Evolutionary conservation across 345 rosid genomes (phyloP), one percentile per base, ranked within the genome.

Genomic region (Citrus inodora): DNA sequence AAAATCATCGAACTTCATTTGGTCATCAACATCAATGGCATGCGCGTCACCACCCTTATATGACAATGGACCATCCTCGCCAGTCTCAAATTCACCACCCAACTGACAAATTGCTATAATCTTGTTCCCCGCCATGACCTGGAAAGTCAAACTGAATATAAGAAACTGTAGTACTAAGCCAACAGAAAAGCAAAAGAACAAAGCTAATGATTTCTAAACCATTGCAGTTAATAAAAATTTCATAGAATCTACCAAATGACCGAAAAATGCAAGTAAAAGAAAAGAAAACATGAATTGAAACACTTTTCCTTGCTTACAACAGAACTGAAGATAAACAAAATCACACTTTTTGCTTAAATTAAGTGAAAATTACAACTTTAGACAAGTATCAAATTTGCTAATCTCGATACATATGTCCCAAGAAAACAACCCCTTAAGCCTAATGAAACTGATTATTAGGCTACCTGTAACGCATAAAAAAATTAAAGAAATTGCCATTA

Each of bases 61-160:
- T 4, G 80, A 80, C 74, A 90, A 76, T 6, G 82, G 71, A 21
- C 92, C 93, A 75, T 88, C 91, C 68, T 76, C 81, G 11, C 74
- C 82, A 4, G 80, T 80, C 77, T 82, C 84, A 76, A 92, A 92
- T 61, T 85, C 88, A 30, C 97, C 94, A n/a, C 94, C 72, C 37
- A 82, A 80, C 81, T 91, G 87, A 83, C 96, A 94, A 51, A 93
- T 88, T 1, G 91, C 94, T 74, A 95, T 92, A 11, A 93, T 80
- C 79, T 88, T 88, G 68, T 79, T 83, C 77, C 81, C 89, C 27
- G 88, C 87, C 95, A 94, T 92, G 78, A 80, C 86, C 92, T 86
- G 77, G 48, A 75, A 58, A 42, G n/a, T 56, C 60, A 68, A 59
- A n/a, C 21, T 56, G 19, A 53, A 55, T 11, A 76, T 8, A 24